Percentiles rank a stretch among this genome's conserved stretches.
Evolutionary conservation across 2,329 filamentous ascomycete species (phyloP).

Genomic region (Colletotrichum eremochloae): DNA sequence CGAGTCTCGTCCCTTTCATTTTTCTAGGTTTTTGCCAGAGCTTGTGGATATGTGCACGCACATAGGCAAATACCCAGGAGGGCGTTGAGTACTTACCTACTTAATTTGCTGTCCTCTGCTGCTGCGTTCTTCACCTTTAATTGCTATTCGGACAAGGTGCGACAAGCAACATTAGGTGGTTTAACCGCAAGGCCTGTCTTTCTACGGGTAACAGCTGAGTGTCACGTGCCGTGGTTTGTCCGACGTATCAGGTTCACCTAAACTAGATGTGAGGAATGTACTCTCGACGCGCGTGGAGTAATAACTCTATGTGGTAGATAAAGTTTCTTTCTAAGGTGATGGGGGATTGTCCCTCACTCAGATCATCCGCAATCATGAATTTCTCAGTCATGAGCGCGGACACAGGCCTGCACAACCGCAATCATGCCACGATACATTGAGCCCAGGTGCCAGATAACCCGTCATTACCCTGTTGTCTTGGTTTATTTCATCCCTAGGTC

Average conservation of each 20-base stretch:
- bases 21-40: not conserved
- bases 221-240: not conserved
- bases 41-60: not conserved
- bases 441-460: conserved; percentile 33
- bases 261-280: not conserved
- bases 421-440: conserved; percentile 32
- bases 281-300: not conserved
- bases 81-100: not conserved
- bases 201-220: not conserved
- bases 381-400: not conserved
- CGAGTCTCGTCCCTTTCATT: conserved; percentile 43
- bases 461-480: conserved; percentile 38
- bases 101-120: not conserved
- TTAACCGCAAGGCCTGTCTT: not conserved
- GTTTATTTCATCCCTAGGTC: conserved; percentile 32
- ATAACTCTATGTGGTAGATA: not conserved
- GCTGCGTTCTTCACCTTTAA: not conserved
- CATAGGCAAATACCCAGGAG: not conserved
- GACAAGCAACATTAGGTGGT: not conserved
- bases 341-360: not conserved
- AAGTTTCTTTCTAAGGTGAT: not conserved
- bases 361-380: not conserved
- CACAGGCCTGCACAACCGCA: conserved; percentile 4
- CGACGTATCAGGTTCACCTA: not conserved
- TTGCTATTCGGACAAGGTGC: not conserved